A percentile compares a stretch with the other conserved stretches of the same genome.
These are phyloP conservation scores for Talaromyces marneffei DNA, from an alignment of 2,329 filamentous ascomycete genomes.

Conservation along the genomic window DNA sequence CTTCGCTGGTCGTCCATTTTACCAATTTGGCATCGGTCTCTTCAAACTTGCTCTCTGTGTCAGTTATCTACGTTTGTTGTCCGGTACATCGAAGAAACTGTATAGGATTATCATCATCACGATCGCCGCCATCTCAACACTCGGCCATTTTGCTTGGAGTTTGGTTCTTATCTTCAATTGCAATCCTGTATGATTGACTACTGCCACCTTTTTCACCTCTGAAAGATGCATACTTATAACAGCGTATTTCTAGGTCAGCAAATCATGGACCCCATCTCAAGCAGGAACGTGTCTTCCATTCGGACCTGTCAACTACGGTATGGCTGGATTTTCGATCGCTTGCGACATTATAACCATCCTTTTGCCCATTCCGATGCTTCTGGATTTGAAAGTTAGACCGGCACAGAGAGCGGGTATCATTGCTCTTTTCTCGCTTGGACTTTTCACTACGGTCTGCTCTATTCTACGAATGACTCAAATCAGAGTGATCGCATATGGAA, in stretches of 20 bases:
- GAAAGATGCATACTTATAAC: neutral
- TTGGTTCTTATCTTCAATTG: conserved; percentile 49
- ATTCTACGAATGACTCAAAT: conserved; percentile 51
- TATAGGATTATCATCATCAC: conserved; percentile 45
- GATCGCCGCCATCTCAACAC: conserved; percentile 40
- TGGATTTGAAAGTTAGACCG: conserved; percentile 45
- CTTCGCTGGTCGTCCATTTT: conserved; percentile 50
- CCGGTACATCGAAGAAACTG: conserved; percentile 41
- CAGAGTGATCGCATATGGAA: conserved; percentile 44
- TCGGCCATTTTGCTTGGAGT: conserved; percentile 46
- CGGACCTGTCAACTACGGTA: conserved; percentile 47
- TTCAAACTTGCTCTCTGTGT: conserved; percentile 53
- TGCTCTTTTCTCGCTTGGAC: conserved; percentile 48
- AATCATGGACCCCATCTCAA: conserved; percentile 43
- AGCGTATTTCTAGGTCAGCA: conserved; percentile 22
- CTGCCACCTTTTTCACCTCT: too few species aligned
- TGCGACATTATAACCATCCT: conserved; percentile 48
- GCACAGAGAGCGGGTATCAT: conserved; percentile 49
- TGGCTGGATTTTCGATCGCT: conserved; percentile 49
- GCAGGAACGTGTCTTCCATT: conserved; percentile 43
- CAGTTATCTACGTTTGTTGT: conserved; percentile 49
- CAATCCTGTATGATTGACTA: conserved; percentile 35
- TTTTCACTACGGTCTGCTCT: conserved; percentile 53
- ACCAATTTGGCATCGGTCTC: conserved; percentile 51
- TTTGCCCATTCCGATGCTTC: conserved; percentile 47